Evolutionary conservation across 768 basidiomycete species (phyloP), one percentile per base, ranked within the genome.

Genomic region (Melanogaster broomeanus): DNA sequence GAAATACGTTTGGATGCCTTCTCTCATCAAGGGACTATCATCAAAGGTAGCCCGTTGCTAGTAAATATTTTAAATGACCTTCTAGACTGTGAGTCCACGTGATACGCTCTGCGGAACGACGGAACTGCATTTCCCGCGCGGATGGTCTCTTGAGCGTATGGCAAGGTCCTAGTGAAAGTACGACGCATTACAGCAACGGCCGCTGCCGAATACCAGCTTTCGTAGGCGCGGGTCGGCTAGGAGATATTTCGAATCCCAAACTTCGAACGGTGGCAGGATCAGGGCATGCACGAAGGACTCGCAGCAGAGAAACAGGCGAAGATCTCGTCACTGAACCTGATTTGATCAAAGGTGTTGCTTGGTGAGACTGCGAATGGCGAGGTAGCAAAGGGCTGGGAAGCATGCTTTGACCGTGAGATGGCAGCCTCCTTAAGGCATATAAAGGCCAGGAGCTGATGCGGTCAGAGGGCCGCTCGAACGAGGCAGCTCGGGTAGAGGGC

Each of bases 171-270:
- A 77, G 40, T 2, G 66, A 67, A 21, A 77, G 57, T 1, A 72
- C 70, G 40, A 77, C 63, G 47, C 72, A 71, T 46, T 71, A 65
- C 21, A 76, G 60, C 22, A 33, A 4, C 67, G 63, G 44, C 51
- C 66, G 52, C 73, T 70, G 10, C 63, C 67, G 11, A 75, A 64
- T 42, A 72, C 66, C 11, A 77, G 56, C 52, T 59, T 68, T 28
- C 62, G 62, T 45, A 76, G 60, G 19, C 41, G 19, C 21, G 58
- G 51, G 4, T 52, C 53, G 12, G 52, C 47, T 12, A 62, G 34
- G 37, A 77, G 55, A 16, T 68, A 71, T 74, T 65, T 28, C 69
- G 64, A 19, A 76, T 62, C 55, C 74, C 70, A 49, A 74, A 75
- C 15, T 62, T 72, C 35, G 72, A 57, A 33, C 63, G 51, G 45